Conservation (phyloP, 768 basidiomycete genomes). For the Boletus coccyginus region DNA sequence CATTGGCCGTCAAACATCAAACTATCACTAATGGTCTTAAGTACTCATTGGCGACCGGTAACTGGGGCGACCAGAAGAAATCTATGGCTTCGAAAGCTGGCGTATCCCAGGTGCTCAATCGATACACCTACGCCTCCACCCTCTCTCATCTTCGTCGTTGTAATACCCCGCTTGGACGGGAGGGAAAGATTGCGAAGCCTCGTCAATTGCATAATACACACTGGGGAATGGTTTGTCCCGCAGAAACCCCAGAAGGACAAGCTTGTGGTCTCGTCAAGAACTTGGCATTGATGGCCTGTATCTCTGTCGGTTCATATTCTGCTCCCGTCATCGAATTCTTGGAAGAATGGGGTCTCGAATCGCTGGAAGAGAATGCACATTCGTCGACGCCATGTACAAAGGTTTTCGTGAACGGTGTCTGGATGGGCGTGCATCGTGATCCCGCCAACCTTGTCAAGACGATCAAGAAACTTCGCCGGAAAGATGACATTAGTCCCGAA, state of each 20-base stretch:
- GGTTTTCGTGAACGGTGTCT: constrained; percentile 98
- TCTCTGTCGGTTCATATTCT: constrained; percentile 94
- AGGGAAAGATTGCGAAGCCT: constrained; percentile 98
- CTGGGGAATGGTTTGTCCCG: constrained; percentile 99
- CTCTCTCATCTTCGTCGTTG: constrained; percentile 96
- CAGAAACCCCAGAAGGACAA: constrained; percentile 99
- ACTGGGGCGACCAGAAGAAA: constrained; percentile 99
- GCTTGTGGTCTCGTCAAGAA: constrained; percentile 99
- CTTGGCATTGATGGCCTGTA: constrained; percentile 94
- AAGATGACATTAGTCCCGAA: constrained; percentile 93
- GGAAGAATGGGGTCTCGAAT: constrained; percentile 98
- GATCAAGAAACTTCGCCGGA: constrained; percentile 86
- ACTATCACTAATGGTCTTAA: constrained; percentile 98
- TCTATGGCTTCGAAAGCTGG: constrained; percentile 97
- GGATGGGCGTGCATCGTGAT: constrained; percentile 98
- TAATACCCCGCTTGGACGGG: constrained; percentile 96
- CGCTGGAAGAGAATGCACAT: constrained; percentile 89
- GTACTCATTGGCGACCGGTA: constrained; percentile 96
- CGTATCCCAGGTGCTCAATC: constrained; percentile 97
- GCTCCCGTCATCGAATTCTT: constrained; percentile 97
- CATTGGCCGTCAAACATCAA: constrained; percentile 89
- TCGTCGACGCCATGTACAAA: constrained; percentile 84
- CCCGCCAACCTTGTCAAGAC: constrained; percentile 90
- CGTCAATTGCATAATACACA: constrained; percentile 99
- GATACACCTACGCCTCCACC: constrained; percentile 98